Evolutionary conservation across 1,139 yeast genomes (phyloP), one percentile per base, ranked within the genome.

Genomic region (Wickerhamiella pararugosa): DNA sequence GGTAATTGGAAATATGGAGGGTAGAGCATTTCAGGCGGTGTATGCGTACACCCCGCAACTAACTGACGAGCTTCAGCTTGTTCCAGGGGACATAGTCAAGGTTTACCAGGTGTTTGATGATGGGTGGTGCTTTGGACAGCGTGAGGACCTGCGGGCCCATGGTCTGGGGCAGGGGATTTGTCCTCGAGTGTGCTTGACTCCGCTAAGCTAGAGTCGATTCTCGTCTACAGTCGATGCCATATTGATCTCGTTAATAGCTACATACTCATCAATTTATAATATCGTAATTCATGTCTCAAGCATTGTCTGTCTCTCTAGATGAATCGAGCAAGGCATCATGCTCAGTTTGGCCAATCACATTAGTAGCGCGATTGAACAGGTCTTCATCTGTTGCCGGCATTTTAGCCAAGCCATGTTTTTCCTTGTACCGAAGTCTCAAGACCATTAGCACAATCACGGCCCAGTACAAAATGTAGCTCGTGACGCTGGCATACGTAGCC

Each of bases 401-500:
- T 38, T 43, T 30, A 33, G 15, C 41, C 5, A 29, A 25, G 8
- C 79, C 75, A 36, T 60, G 61, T 58, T 66, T 77, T 66, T 83
- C 94, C 65, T 79, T 86, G 62, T 54, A 80, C 51, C 73, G 65
- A 81, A 82, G 73, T 52, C 77, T 59, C n/a, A 56, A 47, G 40
- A 84, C 61, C 41, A 69, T 64, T 29, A 62, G 52, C 48, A 82
- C 76, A 44, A 84, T 60, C 9, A 64, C 63, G 32, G 79, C 50
- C 96, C 96, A 86, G 65, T 84, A 86, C 39, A 81, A 53, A 64
- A 82, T 83, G 67, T 86, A 86, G 40, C 86, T 72, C 39, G 84
- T 66, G 47, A 86, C 84, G 1, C 93, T 80, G 43, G 94, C 93
- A 56, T 82, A 74, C 49, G 94, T 84, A 46, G 95, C 95, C 45